A percentile compares a stretch with the other conserved stretches of the same genome.
These are phyloP conservation scores for Ganoderma resinaceum DNA, from an alignment of 1,284 basidiomycete species.

Conservation along the genomic window DNA sequence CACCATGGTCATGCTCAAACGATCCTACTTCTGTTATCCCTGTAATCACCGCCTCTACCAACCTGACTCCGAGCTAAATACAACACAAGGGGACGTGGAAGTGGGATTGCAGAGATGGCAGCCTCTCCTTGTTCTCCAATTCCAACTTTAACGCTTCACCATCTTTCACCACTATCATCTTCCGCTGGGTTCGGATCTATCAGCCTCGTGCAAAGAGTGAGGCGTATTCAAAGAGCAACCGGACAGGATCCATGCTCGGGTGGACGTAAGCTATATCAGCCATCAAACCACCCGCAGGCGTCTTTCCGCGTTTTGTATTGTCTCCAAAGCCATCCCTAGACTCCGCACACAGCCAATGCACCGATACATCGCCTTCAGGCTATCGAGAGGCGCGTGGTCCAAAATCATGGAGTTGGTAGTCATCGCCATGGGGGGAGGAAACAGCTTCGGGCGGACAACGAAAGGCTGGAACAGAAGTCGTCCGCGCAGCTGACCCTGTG, in stretches of 20 bases:
- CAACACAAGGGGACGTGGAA: neutral
- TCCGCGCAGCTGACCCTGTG: conserved; percentile 1
- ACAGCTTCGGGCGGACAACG: conserved; percentile 23
- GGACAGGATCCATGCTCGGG: no score
- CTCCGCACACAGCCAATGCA: conserved; percentile 25
- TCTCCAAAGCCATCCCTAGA: conserved; percentile 23
- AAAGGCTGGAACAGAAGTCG: conserved; percentile 24
- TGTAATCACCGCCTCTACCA: neutral
- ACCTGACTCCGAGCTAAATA: neutral
- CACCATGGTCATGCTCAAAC: neutral
- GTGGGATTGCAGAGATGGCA: neutral
- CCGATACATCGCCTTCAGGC: neutral
- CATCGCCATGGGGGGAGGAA: conserved; percentile 24
- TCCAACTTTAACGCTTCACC: neutral
- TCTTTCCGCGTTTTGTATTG: neutral
- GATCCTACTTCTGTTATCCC: neutral
- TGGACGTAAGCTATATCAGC: neutral
- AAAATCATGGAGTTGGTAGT: conserved; percentile 26
- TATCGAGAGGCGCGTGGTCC: neutral
- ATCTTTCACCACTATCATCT: neutral
- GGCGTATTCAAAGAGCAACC: neutral
- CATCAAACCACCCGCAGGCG: conserved; percentile 12
- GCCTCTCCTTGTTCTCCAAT: neutral
- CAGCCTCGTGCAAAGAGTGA: neutral
- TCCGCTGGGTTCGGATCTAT: neutral